Conservation (phyloP, 139 green algal genomes). For the Coelastrella sp. region DNA sequence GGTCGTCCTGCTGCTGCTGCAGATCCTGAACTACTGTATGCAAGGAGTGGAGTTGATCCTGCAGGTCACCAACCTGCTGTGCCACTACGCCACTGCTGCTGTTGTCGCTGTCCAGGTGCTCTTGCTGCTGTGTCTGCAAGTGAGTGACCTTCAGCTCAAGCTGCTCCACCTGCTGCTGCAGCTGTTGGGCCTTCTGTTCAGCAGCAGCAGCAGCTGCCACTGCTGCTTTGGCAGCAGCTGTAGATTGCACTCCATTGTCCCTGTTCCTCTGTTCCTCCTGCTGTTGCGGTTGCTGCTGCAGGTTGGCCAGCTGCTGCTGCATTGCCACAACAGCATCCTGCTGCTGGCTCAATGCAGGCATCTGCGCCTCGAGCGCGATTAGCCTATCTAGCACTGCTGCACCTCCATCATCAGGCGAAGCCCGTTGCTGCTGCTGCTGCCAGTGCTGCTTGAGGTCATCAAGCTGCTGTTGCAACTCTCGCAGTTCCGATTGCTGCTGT, state of each 20-base stretch:
- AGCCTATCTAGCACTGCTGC: too few species aligned
- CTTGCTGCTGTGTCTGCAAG: constrained; percentile 12
- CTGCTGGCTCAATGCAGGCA: neutral
- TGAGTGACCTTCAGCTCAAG: constrained; percentile 20
- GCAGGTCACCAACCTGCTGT: neutral
- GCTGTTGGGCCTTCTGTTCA: neutral
- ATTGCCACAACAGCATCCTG: neutral
- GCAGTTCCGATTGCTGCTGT: too few species aligned
- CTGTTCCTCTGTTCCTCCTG: neutral
- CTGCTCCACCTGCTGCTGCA: constrained; percentile 11
- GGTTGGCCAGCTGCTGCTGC: neutral
- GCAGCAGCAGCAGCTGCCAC: neutral
- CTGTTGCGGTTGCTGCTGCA: constrained; percentile 11
- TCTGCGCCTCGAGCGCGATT: too few species aligned
- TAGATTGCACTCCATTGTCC: too few species aligned
- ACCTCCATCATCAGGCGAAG: too few species aligned
- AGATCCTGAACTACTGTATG: neutral
- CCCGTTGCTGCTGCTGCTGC: too few species aligned
- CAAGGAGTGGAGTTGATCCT: constrained; percentile 11
- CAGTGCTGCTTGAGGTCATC: too few species aligned
- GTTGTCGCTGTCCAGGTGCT: neutral
- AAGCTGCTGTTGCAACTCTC: too few species aligned
- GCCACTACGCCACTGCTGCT: neutral
- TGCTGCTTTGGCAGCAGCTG: constrained; percentile 2
- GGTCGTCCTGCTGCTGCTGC: neutral